phyloP scores from a whole-genome alignment of 257 asterid species.

The Fraxinus quadrangulata region DNA sequence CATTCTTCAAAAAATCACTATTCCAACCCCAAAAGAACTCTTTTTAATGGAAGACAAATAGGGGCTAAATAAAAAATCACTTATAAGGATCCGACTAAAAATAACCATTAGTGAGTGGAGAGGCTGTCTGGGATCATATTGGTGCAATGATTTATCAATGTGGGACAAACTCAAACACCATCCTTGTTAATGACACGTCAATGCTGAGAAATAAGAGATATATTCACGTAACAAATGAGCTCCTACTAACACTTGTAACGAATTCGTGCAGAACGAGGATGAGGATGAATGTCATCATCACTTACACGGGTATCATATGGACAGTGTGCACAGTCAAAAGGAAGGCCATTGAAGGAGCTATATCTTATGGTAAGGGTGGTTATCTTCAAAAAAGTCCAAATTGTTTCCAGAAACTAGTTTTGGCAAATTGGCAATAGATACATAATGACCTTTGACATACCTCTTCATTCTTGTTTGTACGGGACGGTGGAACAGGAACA shows the following conservation, averaged over 20 bases:
- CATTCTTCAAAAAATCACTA: too few species aligned
- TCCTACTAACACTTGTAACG: conserved; percentile 14
- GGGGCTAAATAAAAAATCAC: not conserved
- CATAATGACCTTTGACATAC: conserved; percentile 37
- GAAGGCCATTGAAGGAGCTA: not conserved
- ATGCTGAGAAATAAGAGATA: conserved; percentile 3
- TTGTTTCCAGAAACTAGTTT: not conserved
- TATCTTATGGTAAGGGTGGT: not conserved
- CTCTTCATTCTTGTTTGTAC: conserved; percentile 64
- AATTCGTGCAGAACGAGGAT: not conserved
- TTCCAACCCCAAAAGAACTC: too few species aligned
- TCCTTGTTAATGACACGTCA: not conserved
- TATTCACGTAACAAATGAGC: not conserved
- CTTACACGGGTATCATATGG: not conserved
- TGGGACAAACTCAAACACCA: conserved; percentile 6
- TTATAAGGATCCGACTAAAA: not conserved
- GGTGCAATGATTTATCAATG: conserved; percentile 11
- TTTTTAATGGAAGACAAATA: too few species aligned
- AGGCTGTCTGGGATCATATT: not conserved
- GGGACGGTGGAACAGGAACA: conserved; percentile 81
- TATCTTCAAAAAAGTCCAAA: not conserved
- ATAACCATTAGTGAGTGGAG: not conserved
- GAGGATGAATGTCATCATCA: conserved; percentile 6
- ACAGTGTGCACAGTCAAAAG: conserved; percentile 3
- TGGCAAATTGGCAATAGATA: not conserved